Evolutionary conservation across 2,329 filamentous ascomycete species (phyloP), one percentile per base, ranked within the genome.

Genomic region (Exophiala aquamarina): DNA sequence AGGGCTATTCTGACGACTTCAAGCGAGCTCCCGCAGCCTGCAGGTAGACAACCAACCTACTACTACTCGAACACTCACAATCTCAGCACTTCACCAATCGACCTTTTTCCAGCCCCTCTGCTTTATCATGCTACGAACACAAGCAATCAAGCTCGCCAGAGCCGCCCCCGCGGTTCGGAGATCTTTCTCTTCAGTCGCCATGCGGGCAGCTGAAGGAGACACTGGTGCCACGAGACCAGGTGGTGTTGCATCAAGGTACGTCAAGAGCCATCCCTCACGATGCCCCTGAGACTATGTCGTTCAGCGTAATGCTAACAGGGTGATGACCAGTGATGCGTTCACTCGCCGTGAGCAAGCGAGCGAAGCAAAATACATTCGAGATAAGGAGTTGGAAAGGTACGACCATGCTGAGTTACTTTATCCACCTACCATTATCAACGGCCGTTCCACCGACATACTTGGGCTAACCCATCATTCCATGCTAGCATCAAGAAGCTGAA

Each of bases 381-480:
- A 87, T 75, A 87, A 90, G 66, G 93, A 97, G 81, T 82, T 83
- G 74, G 84, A 91, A 75, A 96, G 95, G 89, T 75, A 64, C 41
- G 66, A 32, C 19, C 6, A 26, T 6, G 11, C 23, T 26, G 23
- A 6, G 23, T 26, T 11, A 11, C 23, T 26, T 26, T 11, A 11
- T 26, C 11, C 6, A 6, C 11, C 23, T 26, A 6, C 13, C 18
- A 19, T 4, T 10, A 37, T 17, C 37, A 28, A 34, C 34, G 5
- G 26, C 4, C 19, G 7, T 23, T 13, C 6, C 18, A 9, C 14
- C n/a, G 11, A 34, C 35, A 17, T 19, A 9, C 20, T 6, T 18
- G 8, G 35, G 35, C 35, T 37, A 19, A 37, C 35, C 18, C n/a
- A 13, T 18, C 20, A 13, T 13, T n/a, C 19, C 14, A 15, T 21